Conservation (phyloP, 306 rosid genomes). For the Lathyrus aphaca region DNA sequence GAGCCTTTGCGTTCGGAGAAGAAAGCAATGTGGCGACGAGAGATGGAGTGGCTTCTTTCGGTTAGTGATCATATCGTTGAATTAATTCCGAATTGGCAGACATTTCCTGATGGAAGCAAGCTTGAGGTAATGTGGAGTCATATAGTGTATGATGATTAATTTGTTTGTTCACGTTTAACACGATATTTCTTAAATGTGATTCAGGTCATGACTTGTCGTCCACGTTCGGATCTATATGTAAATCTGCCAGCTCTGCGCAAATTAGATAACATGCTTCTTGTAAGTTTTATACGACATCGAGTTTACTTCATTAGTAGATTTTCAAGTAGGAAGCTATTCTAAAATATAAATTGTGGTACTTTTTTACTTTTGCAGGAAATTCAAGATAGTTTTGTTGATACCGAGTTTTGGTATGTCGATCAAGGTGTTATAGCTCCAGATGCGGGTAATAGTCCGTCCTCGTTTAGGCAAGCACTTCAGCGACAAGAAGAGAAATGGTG, state of each 20-base stretch:
- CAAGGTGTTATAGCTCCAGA: slow-evolving; percentile 84
- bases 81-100: slow-evolving; percentile 77
- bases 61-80: slow-evolving; percentile 91
- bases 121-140: slow-evolving; percentile 59
- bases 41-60: slow-evolving; percentile 83
- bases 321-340: slow-evolving; percentile 37
- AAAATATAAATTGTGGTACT: slow-evolving; percentile 32
- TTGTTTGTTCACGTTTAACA: slow-evolving; percentile 6
- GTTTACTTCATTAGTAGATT: slow-evolving; percentile 6
- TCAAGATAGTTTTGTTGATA: slow-evolving; percentile 66
- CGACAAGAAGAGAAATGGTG: slow-evolving; percentile 97
- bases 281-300: slow-evolving; percentile 49
- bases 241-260: slow-evolving; percentile 93
- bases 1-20: slow-evolving; percentile 67
- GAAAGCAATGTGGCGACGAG: slow-evolving; percentile 88
- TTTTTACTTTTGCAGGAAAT: slow-evolving; percentile 64
- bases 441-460: slow-evolving; percentile 65
- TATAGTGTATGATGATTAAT: background rate
- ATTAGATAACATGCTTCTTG: slow-evolving; percentile 97
- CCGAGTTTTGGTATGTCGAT: slow-evolving; percentile 95
- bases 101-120: slow-evolving; percentile 83
- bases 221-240: slow-evolving; percentile 85
- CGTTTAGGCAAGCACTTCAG: slow-evolving; percentile 71
- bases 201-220: slow-evolving; percentile 94
- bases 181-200: slow-evolving; percentile 37